Evolutionary conservation across 1,284 basidiomycete genomes (phyloP), one percentile per base, ranked within the genome.

Genomic region (Kwoniella shivajii): DNA sequence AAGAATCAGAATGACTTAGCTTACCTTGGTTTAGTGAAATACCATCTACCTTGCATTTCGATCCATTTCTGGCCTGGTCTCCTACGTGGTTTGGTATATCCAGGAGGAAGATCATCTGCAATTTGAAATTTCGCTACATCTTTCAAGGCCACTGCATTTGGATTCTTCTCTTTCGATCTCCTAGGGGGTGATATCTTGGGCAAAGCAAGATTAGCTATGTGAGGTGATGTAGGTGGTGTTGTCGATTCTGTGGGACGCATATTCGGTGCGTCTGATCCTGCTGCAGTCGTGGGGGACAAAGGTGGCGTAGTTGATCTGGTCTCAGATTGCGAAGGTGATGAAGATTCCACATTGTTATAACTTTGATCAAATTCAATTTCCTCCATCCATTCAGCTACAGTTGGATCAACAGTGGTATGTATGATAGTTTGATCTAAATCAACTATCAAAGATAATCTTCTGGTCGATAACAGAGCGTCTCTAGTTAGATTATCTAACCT

Each of bases 371-470:
- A 89, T 47, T 81, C 53, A 80, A 89, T 88, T 72, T 95, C 92
- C 1, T 83, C 77, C 72, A 97, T 90, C 95, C 95, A 98, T 73
- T 98, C 94, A 26, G 92, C 93, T 0, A 98, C 92, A 0, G 95
- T 98, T 1, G 96, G 94, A 77, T 99, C 95, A 33, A 98, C 95
- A 0, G 95, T 98, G 10, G 96, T 95, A 74, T 99, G 95, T 9
- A 99, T 92, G 72, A 99, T 93, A 6, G 95, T 99, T 77, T 99
- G 95, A 80, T 99, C 95, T 38, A 99, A 85, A 80, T 99, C 95
- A 67, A 99, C 95, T 68, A 99, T 97, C 60, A 99, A 86, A 11
- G 91, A 92, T 22, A 99, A 85, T 71, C 88, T 92, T 56, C 87
- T 84, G 14, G 85, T 80, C 48, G 84, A 82, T 64, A 92, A 83